Evolutionary conservation across 495 filamentous ascomycete genomes (phyloP).

Genomic region (Hypoxylon lienhwacheense): DNA sequence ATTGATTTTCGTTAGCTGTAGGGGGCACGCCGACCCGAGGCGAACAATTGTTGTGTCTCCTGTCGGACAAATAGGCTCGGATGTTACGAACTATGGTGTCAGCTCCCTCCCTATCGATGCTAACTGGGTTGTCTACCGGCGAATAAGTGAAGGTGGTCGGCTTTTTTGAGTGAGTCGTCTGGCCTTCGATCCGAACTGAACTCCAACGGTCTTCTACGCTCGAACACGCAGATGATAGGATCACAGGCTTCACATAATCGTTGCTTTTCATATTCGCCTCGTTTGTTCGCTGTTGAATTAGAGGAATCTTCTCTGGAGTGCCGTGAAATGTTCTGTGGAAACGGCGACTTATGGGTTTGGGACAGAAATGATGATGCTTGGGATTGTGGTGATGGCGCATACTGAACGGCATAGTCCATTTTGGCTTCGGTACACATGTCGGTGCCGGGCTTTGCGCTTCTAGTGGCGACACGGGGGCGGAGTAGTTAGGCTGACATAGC

Average conservation of each 20-base stretch:
- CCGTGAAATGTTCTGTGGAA: conserved; percentile 15
- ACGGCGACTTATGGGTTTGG: conserved; percentile 16
- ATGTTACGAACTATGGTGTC: conserved; percentile 28
- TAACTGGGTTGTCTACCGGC: neutral
- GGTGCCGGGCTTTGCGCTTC: conserved; percentile 1
- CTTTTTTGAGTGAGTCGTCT: conserved; percentile 7
- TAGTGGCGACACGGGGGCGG: neutral
- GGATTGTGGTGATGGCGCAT: conserved; percentile 17
- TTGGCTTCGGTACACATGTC: conserved; percentile 1
- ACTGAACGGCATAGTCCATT: conserved; percentile 13
- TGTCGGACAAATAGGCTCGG: conserved; percentile 28
- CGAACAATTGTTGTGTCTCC: conserved; percentile 12
- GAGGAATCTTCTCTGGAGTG: conserved; percentile 15
- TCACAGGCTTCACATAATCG: neutral
- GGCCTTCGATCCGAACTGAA: neutral
- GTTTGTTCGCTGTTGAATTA: conserved; percentile 15
- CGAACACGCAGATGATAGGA: conserved; percentile 10
- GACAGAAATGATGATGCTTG: conserved; percentile 28
- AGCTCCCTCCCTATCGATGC: conserved; percentile 16
- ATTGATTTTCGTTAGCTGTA: conserved; percentile 6
- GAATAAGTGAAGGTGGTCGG: neutral
- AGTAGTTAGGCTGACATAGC: neutral
- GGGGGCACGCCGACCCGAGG: neutral
- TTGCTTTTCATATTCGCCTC: neutral
- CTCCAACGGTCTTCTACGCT: neutral